Evolutionary conservation across 768 basidiomycete species (phyloP).

Genomic region (Termitomyces bulborhizus): DNA sequence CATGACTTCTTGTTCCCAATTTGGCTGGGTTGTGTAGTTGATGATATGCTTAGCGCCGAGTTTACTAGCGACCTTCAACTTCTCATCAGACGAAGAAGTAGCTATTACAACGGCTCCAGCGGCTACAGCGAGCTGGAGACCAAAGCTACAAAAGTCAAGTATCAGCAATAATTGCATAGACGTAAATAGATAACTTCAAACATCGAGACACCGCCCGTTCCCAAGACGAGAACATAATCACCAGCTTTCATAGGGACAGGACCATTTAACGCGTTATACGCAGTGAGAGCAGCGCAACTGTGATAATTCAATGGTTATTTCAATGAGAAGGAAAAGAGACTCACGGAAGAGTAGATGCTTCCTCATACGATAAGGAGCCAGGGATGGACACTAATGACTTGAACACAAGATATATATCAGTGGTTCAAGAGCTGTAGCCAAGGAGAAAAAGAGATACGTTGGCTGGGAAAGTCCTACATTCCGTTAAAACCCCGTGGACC

Average conservation of each 20-base stretch:
- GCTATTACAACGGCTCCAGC: slow-evolving; percentile 59
- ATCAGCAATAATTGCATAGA: background rate
- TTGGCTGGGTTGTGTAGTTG: slow-evolving; percentile 52
- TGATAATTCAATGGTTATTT: background rate
- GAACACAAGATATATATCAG: background rate
- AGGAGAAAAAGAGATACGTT: slow-evolving; percentile 20
- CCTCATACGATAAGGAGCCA: slow-evolving; percentile 51
- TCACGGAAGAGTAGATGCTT: slow-evolving; percentile 60
- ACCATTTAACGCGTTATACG: slow-evolving; percentile 54
- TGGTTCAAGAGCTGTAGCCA: background rate
- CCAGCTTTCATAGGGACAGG: slow-evolving; percentile 47
- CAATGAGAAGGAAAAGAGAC: background rate
- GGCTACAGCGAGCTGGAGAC: slow-evolving; percentile 53
- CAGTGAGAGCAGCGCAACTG: slow-evolving; percentile 57
- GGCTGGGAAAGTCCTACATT: slow-evolving; percentile 47
- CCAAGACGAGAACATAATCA: slow-evolving; percentile 49
- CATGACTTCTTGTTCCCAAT: slow-evolving; percentile 52
- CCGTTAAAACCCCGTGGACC: slow-evolving; percentile 45
- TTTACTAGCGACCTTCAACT: slow-evolving; percentile 43
- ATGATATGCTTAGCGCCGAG: slow-evolving; percentile 51
- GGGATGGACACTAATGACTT: slow-evolving; percentile 49
- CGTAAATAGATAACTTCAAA: slow-evolving; percentile 15
- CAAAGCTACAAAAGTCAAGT: slow-evolving; percentile 32
- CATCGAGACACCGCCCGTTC: slow-evolving; percentile 54
- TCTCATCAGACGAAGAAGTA: slow-evolving; percentile 63